Conservation (phyloP, 1,139 yeast species). For the Magnusiomyces suaveolens region DNA sequence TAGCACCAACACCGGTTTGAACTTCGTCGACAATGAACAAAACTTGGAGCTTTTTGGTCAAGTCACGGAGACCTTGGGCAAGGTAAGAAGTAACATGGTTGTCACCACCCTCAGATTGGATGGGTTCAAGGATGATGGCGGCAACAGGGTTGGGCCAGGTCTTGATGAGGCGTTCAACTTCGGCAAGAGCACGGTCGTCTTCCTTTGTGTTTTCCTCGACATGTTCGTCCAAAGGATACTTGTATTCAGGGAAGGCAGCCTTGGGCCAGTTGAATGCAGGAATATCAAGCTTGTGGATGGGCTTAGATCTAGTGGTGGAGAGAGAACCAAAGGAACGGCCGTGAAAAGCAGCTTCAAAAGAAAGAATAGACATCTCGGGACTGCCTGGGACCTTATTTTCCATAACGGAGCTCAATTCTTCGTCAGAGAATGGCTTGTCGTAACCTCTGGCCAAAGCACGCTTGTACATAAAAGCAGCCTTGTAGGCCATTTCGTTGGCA, state of each 20-base stretch:
- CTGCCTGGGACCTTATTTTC: constrained; percentile 60
- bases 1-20: constrained; percentile 82
- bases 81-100: constrained; percentile 67
- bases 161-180: constrained; percentile 47
- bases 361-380: constrained; percentile 62
- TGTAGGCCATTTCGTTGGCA: constrained; percentile 76
- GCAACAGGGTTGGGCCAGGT: constrained; percentile 62
- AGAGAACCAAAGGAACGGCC: constrained; percentile 76
- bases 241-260: constrained; percentile 66
- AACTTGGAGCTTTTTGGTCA: constrained; percentile 58
- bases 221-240: constrained; percentile 58
- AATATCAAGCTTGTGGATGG: constrained; percentile 73
- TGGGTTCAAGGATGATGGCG: constrained; percentile 68
- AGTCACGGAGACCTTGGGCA: constrained; percentile 68
- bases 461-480: constrained; percentile 74
- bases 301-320: constrained; percentile 70
- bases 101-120: constrained; percentile 84
- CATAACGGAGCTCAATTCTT: constrained; percentile 57
- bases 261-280: constrained; percentile 85
- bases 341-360: constrained; percentile 70
- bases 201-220: constrained; percentile 49
- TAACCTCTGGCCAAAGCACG: constrained; percentile 48
- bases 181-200: constrained; percentile 56
- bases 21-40: constrained; percentile 74
- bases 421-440: constrained; percentile 43